These are phyloP conservation scores for Bocquillonia castaneifolia DNA, from an alignment of 441 rosid species.

Conservation along the genomic window DNA sequence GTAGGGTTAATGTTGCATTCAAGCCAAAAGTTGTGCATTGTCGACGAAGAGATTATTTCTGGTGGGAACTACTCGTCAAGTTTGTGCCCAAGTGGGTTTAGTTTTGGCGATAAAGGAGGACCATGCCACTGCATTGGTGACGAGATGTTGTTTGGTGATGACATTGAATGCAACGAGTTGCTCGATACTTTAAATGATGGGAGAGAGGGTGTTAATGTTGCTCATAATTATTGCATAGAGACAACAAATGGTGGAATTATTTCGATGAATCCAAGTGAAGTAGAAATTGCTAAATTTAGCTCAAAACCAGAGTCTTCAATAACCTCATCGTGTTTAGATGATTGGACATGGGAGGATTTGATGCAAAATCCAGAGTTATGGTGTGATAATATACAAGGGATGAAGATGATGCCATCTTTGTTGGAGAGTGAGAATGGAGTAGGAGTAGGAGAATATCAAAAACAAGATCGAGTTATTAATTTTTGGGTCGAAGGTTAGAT, in stretches of 20 bases:
- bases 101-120: conserved; percentile 19
- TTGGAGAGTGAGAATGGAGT: conserved; percentile 35
- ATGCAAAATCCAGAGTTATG: conserved; percentile 17
- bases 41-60: background rate
- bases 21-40: background rate
- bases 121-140: conserved; percentile 24
- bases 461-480: no score
- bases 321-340: conserved; percentile 32
- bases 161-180: conserved; percentile 26
- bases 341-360: conserved; percentile 51
- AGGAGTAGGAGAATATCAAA: conserved; percentile 20
- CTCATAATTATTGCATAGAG: background rate
- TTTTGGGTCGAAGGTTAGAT: no score
- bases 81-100: background rate
- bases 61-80: background rate
- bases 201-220: background rate
- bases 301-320: conserved; percentile 24
- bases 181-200: conserved; percentile 16
- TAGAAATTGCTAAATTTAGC: conserved; percentile 7
- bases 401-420: conserved; percentile 23
- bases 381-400: conserved; percentile 8
- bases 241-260: background rate
- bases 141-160: conserved; percentile 27
- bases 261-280: background rate
- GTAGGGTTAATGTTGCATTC: conserved; percentile 4